Conservation (phyloP, 768 basidiomycete species). For the Tulasnella sp. region DNA sequence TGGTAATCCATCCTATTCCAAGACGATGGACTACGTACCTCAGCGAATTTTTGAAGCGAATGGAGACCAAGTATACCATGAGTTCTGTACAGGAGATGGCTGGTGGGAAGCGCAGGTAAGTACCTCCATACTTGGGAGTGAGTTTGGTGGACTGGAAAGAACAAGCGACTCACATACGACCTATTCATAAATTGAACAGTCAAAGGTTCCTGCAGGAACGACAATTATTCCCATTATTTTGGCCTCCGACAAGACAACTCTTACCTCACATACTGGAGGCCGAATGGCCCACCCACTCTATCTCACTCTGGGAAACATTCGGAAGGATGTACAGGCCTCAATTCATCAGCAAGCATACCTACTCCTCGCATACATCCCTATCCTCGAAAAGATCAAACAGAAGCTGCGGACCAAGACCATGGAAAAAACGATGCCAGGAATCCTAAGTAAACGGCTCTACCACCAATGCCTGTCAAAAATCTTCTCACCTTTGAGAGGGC, state of each 20-base stretch:
- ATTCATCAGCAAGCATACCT: not conserved
- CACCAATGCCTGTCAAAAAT: not conserved
- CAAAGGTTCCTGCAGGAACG: not conserved
- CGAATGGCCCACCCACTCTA: slow-evolving; percentile 16
- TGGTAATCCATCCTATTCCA: not conserved
- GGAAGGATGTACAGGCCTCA: not conserved
- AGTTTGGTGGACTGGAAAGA: not conserved
- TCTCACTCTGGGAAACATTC: slow-evolving; percentile 23
- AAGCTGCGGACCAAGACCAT: not conserved
- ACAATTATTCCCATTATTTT: slow-evolving; percentile 23
- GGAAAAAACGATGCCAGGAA: not conserved
- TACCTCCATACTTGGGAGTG: too few species aligned
- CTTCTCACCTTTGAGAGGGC: not conserved
- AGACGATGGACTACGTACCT: not conserved
- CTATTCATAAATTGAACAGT: not conserved
- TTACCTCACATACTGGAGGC: slow-evolving; percentile 20
- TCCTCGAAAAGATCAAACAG: not conserved
- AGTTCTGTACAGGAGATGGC: not conserved
- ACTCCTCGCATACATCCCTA: not conserved
- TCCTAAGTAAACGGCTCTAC: not conserved
- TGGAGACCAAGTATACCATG: not conserved
- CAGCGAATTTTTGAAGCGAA: not conserved
- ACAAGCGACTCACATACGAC: not conserved
- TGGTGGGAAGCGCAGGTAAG: not conserved
- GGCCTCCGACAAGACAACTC: slow-evolving; percentile 25